Percentiles rank a stretch among this genome's conserved stretches.
These are phyloP conservation scores for Suillus spraguei DNA, from an alignment of 768 basidiomycete genomes.

Conservation along the genomic window DNA sequence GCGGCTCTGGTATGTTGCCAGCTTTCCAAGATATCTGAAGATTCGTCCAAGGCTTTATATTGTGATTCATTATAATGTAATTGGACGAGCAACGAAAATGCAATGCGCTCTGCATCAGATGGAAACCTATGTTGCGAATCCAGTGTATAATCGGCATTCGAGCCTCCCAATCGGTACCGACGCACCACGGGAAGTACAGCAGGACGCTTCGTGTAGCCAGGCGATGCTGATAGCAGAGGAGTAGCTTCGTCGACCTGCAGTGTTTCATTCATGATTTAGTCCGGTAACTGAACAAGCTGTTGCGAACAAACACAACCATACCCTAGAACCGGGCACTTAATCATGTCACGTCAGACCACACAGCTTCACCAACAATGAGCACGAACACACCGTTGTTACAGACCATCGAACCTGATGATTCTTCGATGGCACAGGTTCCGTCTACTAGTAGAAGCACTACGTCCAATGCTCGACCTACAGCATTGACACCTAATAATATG, in stretches of 20 bases:
- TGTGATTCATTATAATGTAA: slow-evolving; percentile 10
- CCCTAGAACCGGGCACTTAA: not conserved
- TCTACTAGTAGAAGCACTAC: slow-evolving; percentile 26
- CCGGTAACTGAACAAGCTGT: not conserved
- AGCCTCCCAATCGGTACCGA: not conserved
- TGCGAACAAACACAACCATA: slow-evolving; percentile 12
- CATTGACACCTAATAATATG: slow-evolving; percentile 58
- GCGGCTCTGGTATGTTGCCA: slow-evolving; percentile 9
- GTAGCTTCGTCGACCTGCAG: slow-evolving; percentile 10
- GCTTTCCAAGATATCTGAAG: not conserved
- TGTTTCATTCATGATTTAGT: slow-evolving; percentile 3
- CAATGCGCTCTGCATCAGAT: slow-evolving; percentile 11
- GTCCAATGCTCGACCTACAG: slow-evolving; percentile 39
- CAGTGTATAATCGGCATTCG: not conserved
- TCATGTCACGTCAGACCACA: not conserved
- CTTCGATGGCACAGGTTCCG: slow-evolving; percentile 32
- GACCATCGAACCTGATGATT: slow-evolving; percentile 89
- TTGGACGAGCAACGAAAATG: slow-evolving; percentile 12
- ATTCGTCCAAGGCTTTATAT: not conserved
- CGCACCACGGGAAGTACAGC: slow-evolving; percentile 15
- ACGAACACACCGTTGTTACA: slow-evolving; percentile 66
- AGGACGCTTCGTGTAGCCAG: not conserved
- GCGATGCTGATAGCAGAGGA: slow-evolving; percentile 7
- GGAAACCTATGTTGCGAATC: not conserved
- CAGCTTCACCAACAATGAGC: slow-evolving; percentile 45